Percentiles rank a stretch among this genome's conserved stretches.
These are phyloP conservation scores for Suillus paluster DNA, from an alignment of 768 basidiomycete species.

Conservation along the genomic window DNA sequence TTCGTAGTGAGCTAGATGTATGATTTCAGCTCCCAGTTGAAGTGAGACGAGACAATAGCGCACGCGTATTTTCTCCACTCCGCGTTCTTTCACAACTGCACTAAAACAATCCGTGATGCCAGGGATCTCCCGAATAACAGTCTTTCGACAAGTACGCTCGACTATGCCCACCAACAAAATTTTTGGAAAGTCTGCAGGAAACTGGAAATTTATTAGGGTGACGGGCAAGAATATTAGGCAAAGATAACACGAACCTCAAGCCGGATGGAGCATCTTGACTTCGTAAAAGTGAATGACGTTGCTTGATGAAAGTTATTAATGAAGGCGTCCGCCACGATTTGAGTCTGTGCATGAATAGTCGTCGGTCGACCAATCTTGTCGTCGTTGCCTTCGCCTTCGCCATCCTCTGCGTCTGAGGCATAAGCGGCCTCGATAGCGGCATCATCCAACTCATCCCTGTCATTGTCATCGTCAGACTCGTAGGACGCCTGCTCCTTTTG, in stretches of 20 bases:
- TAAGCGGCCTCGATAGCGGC: slow-evolving; percentile 67
- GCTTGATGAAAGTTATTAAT: slow-evolving; percentile 63
- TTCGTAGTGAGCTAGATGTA: slow-evolving; percentile 74
- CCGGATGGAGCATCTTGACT: slow-evolving; percentile 71
- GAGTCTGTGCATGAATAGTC: slow-evolving; percentile 46
- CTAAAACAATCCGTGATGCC: slow-evolving; percentile 89
- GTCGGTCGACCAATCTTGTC: slow-evolving; percentile 20
- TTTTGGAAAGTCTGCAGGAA: slow-evolving; percentile 87
- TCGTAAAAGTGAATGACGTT: slow-evolving; percentile 73
- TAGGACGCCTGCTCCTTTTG: slow-evolving; percentile 78
- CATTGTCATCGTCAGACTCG: slow-evolving; percentile 56
- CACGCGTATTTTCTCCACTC: slow-evolving; percentile 52
- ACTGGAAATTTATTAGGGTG: slow-evolving; percentile 50
- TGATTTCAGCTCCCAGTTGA: background rate
- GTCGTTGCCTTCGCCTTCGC: slow-evolving; percentile 34
- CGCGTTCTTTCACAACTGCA: slow-evolving; percentile 54
- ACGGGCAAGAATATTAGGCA: background rate
- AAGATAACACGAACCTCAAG: slow-evolving; percentile 64
- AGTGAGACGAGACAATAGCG: slow-evolving; percentile 14
- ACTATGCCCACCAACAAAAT: slow-evolving; percentile 92
- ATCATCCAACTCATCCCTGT: slow-evolving; percentile 54
- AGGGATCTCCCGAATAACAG: slow-evolving; percentile 88
- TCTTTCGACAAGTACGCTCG: slow-evolving; percentile 82
- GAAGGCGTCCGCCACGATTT: slow-evolving; percentile 55
- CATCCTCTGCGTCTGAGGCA: slow-evolving; percentile 51